Percentiles rank a stretch among this genome's conserved stretches.
phyloP scores from a whole-genome alignment of 352 stramenopile species.

The Phytophthora podocarpi region DNA sequence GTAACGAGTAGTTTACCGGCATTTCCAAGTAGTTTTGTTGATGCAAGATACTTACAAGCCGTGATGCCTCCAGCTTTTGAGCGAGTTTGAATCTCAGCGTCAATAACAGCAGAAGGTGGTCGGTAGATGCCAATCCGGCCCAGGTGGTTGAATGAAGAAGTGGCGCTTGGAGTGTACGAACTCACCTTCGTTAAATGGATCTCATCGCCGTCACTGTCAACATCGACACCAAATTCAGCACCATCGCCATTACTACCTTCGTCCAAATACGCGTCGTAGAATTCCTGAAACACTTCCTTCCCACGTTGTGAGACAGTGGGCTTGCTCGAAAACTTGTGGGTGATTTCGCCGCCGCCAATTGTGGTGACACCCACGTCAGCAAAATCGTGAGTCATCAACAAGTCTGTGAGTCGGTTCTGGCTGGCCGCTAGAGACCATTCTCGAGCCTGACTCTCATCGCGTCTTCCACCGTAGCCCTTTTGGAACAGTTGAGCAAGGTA shows the following conservation, averaged over 20 bases:
- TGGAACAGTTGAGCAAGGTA: slow-evolving; percentile 35
- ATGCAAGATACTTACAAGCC: slow-evolving; percentile 36
- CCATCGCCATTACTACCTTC: slow-evolving; percentile 3
- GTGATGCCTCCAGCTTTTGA: slow-evolving; percentile 27
- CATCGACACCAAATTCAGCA: not conserved
- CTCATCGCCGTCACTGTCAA: slow-evolving; percentile 11
- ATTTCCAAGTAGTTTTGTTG: slow-evolving; percentile 18
- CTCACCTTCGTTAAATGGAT: slow-evolving; percentile 9
- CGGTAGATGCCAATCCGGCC: slow-evolving; percentile 22
- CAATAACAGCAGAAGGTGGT: slow-evolving; percentile 30
- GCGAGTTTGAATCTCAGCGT: slow-evolving; percentile 29
- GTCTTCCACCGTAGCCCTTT: slow-evolving; percentile 31
- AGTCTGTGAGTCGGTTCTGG: slow-evolving; percentile 27
- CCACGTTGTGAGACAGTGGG: slow-evolving; percentile 11
- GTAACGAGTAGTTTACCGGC: slow-evolving; percentile 13
- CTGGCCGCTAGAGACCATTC: slow-evolving; percentile 23
- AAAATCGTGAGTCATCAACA: slow-evolving; percentile 20
- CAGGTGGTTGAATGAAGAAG: slow-evolving; percentile 19
- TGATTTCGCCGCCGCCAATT: slow-evolving; percentile 1
- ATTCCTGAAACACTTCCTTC: slow-evolving; percentile 25
- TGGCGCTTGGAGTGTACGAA: slow-evolving; percentile 13
- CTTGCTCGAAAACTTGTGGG: slow-evolving; percentile 14
- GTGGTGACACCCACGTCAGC: slow-evolving; percentile 10
- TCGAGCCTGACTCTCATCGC: slow-evolving; percentile 24
- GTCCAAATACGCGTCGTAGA: slow-evolving; percentile 32